phyloP scores from a whole-genome alignment of 23 red algal genomes.

The Cyanidioschyzon merolae region DNA sequence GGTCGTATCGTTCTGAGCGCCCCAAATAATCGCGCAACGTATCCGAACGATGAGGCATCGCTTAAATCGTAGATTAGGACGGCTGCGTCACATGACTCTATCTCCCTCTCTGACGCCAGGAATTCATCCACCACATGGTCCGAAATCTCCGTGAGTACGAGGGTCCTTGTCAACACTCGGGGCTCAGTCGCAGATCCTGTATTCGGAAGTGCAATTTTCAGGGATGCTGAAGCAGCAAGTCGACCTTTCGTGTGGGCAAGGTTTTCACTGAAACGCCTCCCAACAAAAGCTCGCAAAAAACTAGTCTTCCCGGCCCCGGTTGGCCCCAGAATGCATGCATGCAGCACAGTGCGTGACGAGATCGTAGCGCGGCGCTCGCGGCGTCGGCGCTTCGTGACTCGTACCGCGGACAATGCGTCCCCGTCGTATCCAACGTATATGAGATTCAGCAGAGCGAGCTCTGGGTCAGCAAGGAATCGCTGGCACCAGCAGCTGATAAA shows the following conservation, averaged over 20 bases:
- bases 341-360: conserved; percentile 37
- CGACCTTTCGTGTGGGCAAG: neutral
- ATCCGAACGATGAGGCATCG: conserved; percentile 33
- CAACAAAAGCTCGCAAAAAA: conserved; percentile 65
- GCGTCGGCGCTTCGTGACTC: conserved; percentile 40
- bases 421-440: conserved; percentile 59
- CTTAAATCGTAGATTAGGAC: conserved; percentile 50
- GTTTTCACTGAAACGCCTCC: conserved; percentile 17
- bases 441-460: conserved; percentile 40
- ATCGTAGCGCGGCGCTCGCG: conserved; percentile 41
- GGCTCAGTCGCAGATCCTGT: neutral
- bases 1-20: conserved; percentile 33
- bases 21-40: conserved; percentile 44
- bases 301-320: conserved; percentile 39
- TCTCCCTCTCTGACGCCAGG: conserved; percentile 18
- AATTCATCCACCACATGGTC: conserved; percentile 23
- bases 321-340: conserved; percentile 56
- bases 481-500: conserved; percentile 59
- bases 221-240: neutral
- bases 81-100: conserved; percentile 62
- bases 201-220: conserved; percentile 24
- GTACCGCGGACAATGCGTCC: conserved; percentile 24
- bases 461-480: conserved; percentile 43
- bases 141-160: conserved; percentile 38
- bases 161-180: conserved; percentile 20